Base-by-base conservation (phyloP, 2,329 filamentous ascomycete genomes). In the Curvularia hawaiiensis region DNA sequence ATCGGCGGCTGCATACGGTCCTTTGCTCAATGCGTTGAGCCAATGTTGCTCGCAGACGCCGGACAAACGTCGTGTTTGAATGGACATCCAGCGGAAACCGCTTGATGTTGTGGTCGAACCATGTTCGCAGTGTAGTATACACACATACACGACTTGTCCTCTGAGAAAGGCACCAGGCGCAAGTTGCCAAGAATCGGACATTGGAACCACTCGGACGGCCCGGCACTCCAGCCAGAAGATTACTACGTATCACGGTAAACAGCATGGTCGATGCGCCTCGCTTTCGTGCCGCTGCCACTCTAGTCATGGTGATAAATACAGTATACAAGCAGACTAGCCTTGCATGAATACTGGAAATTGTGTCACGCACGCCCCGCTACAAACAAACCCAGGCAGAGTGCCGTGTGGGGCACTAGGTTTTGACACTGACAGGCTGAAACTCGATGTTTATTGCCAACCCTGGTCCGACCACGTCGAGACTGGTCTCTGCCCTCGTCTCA, bases 401-500 rank as follows among this genome's bases (percentile, higher is more conserved):
- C 12, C n/a, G 26, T 9, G 26, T 30, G 28, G 16, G 38, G 24
- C 12, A 43, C 12, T 2, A 7, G 3, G 38, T 31, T 31, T 50
- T 50, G 48, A 38, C n/a, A 31, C 4, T 11, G 26, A 18, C 16
- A 50, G 38, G 26, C 38, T 50, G 48, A 50, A 50, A 50, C 48
- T n/a, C 12, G 38, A 30, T 50, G 48, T 50, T 50, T 50, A 50
- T 50, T 50, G 38, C 38, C 16, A n/a, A 26, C 14, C 41, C 22
- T 12, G 7, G 24, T 12, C 30, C 7, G 3, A 30, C 48, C 38
- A 22, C 11, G 22, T 31, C 24, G 3, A 40, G 20, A 8, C 6
- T 7, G 26, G 12, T 30, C 20, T 20, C 24, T 26, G 8, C 11
- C 11, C 1, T 18, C 26, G 24, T 6, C 20, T 50, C 7, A 50